These are phyloP conservation scores for Oxytropis ochrocephala DNA, from an alignment of 306 rosid species.

Conservation along the genomic window DNA sequence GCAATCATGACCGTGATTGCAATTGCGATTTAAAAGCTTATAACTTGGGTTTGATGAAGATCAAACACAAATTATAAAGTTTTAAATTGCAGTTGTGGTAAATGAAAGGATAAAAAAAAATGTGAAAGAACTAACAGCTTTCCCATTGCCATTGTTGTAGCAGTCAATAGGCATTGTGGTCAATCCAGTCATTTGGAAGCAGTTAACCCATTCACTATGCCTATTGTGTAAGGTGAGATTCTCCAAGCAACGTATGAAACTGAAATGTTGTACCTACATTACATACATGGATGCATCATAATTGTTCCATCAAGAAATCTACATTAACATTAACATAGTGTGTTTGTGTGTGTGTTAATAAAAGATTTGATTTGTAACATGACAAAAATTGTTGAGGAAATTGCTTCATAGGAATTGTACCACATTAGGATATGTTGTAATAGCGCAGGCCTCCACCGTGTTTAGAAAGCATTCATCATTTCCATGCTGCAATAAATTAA, in stretches of 20 bases:
- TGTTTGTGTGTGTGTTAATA: too few relatives aligned
- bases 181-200: slow-evolving; percentile 56
- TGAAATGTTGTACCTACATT: slow-evolving; percentile 47
- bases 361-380: not conserved
- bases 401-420: slow-evolving; percentile 25
- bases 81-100: too few relatives aligned
- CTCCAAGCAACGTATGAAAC: slow-evolving; percentile 65
- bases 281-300: slow-evolving; percentile 23
- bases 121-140: slow-evolving; percentile 34
- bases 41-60: too few relatives aligned
- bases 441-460: slow-evolving; percentile 75
- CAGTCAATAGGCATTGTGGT: slow-evolving; percentile 52
- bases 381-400: not conserved
- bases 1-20: too few relatives aligned
- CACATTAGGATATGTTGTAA: slow-evolving; percentile 57
- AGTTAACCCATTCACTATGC: slow-evolving; percentile 49
- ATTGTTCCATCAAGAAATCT: not conserved
- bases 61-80: too few relatives aligned
- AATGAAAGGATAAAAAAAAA: not conserved
- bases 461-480: slow-evolving; percentile 75
- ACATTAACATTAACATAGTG: not conserved
- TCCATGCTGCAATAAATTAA: slow-evolving; percentile 60
- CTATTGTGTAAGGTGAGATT: slow-evolving; percentile 31
- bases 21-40: too few relatives aligned
- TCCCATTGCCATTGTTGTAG: slow-evolving; percentile 65